Conservation (phyloP, 768 basidiomycete genomes). For the Russula dissimulans region DNA sequence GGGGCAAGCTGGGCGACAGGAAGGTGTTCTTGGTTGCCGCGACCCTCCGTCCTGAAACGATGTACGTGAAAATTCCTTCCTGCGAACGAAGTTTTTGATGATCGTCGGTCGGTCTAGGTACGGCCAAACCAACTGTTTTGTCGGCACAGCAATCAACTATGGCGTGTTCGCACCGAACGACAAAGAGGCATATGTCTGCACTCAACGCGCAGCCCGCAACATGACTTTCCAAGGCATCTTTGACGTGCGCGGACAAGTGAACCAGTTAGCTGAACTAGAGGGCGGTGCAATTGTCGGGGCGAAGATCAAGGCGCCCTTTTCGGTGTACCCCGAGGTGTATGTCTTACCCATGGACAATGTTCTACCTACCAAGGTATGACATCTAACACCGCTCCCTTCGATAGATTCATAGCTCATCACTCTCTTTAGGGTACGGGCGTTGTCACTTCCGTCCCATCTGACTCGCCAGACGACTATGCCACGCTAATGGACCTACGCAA, state of each 20-base stretch:
- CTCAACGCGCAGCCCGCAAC: constrained; percentile 86
- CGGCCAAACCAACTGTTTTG: constrained; percentile 97
- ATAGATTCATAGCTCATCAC: constrained; percentile 1
- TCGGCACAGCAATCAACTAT: constrained; percentile 84
- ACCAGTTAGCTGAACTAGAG: constrained; percentile 66
- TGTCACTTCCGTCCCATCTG: constrained; percentile 95
- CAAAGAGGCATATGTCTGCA: constrained; percentile 82
- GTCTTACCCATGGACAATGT: constrained; percentile 99
- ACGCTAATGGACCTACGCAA: constrained; percentile 88
- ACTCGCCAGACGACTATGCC: constrained; percentile 94
- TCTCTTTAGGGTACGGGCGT: constrained; percentile 79
- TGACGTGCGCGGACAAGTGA: constrained; percentile 57
- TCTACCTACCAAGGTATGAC: constrained; percentile 90
- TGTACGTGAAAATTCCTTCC: constrained; percentile 41
- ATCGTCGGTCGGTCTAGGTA: constrained; percentile 46
- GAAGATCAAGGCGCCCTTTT: constrained; percentile 81
- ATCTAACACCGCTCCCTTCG: constrained; percentile 26
- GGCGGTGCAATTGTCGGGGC: constrained; percentile 81
- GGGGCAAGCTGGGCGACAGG: constrained; percentile 60
- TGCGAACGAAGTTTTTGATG: not conserved
- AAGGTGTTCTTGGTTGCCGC: constrained; percentile 93
- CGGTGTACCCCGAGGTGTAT: constrained; percentile 77
- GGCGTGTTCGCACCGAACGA: constrained; percentile 85
- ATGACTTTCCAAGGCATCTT: constrained; percentile 93
- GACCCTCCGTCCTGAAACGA: constrained; percentile 92